Conservation (phyloP, 2,329 filamentous ascomycete genomes). For the Emmonsia crescens region DNA sequence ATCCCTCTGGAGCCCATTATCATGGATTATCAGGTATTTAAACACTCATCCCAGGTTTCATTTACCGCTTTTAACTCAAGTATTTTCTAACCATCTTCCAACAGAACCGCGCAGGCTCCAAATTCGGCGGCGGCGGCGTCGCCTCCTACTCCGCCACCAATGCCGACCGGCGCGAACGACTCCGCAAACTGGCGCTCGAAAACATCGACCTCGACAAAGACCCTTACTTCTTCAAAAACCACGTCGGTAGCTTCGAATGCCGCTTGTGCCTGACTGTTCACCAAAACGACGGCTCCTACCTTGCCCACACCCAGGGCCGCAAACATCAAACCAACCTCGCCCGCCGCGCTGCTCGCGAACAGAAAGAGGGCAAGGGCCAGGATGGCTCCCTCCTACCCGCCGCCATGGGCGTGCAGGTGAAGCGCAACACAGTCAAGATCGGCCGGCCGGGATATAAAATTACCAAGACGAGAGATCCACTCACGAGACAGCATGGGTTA, state of each 20-base stretch:
- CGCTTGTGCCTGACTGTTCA: constrained; percentile 93
- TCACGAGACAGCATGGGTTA: constrained; percentile 77
- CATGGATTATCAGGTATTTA: constrained; percentile 43
- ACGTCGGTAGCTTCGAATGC: constrained; percentile 96
- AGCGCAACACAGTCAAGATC: constrained; percentile 84
- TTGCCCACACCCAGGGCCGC: constrained; percentile 94
- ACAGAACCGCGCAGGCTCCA: constrained; percentile 89
- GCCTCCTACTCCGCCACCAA: constrained; percentile 89
- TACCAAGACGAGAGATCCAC: constrained; percentile 83
- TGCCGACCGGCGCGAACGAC: constrained; percentile 90
- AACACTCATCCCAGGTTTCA: background rate
- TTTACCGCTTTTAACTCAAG: background rate
- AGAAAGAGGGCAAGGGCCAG: constrained; percentile 66
- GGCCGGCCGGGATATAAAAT: constrained; percentile 95
- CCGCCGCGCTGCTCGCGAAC: constrained; percentile 86
- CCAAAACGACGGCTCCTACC: constrained; percentile 97
- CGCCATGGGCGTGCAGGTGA: constrained; percentile 67
- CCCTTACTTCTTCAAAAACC: constrained; percentile 99
- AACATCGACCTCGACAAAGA: constrained; percentile 99
- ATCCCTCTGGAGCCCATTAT: background rate
- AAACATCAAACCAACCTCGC: constrained; percentile 99
- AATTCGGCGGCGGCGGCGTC: constrained; percentile 94
- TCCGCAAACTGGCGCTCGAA: constrained; percentile 95
- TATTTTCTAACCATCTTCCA: constrained; percentile 6
- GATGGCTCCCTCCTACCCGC: constrained; percentile 57